A percentile compares a stretch with the other conserved stretches of the same genome.
Conservation (phyloP, 2,329 filamentous ascomycete genomes). For the Clarireedia hainanense region DNA sequence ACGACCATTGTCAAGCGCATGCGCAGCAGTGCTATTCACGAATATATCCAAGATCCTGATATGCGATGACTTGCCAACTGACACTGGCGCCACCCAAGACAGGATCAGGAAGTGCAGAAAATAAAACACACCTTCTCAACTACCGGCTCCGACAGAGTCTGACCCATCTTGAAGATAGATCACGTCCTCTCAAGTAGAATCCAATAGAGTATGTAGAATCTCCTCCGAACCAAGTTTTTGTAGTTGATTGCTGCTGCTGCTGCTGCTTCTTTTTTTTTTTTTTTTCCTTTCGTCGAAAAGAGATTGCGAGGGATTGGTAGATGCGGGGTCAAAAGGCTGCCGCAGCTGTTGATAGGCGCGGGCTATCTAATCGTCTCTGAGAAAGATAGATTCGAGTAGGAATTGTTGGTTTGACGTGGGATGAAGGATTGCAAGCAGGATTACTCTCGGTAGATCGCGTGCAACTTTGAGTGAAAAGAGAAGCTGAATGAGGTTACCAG, state of each 20-base stretch:
- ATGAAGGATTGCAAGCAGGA: not conserved
- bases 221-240: not conserved
- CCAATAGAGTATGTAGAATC: constrained; percentile 9
- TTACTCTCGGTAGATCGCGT: constrained; percentile 8
- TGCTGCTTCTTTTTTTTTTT: not conserved
- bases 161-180: constrained; percentile 62
- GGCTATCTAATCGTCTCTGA: constrained; percentile 1
- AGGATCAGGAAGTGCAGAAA: constrained; percentile 5
- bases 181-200: constrained; percentile 22
- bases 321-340: constrained; percentile 5
- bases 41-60: not conserved
- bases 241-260: not conserved
- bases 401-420: not conserved
- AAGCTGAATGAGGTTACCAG: not conserved
- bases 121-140: constrained; percentile 81
- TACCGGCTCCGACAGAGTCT: constrained; percentile 97
- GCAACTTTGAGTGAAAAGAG: constrained; percentile 1
- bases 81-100: constrained; percentile 3
- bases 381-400: not conserved
- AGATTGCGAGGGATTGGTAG: constrained; percentile 5
- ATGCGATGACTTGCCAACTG: constrained; percentile 1
- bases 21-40: not conserved
- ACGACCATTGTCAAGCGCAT: not conserved
- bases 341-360: not conserved
- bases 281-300: not conserved